Evolutionary conservation across 305 asterid genomes (phyloP).

Genomic region (Coffea humblotiana): DNA sequence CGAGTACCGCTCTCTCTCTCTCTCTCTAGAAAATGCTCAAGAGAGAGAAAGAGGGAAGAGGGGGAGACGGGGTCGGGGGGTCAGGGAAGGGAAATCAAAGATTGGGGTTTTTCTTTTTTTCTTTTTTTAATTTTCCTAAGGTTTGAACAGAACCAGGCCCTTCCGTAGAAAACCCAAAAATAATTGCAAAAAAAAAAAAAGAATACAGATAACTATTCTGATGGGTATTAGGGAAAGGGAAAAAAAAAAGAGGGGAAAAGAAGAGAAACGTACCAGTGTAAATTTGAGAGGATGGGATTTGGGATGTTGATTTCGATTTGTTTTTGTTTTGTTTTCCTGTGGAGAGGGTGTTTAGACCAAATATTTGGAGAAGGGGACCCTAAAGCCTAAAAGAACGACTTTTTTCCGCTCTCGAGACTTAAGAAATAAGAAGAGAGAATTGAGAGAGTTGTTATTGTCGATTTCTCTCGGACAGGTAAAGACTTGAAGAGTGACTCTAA

Average conservation of each 20-base stretch:
- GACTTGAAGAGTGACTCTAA: neutral
- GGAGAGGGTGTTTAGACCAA: neutral
- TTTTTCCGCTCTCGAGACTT: neutral
- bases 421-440: too few relatives aligned
- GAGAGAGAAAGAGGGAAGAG: neutral
- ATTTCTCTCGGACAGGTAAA: neutral
- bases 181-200: neutral
- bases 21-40: constrained; percentile 4
- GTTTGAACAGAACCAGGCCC: constrained; percentile 12
- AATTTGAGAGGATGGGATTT: constrained; percentile 4
- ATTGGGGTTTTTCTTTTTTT: neutral
- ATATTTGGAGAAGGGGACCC: constrained; percentile 3
- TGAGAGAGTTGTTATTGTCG: neutral
- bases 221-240: neutral
- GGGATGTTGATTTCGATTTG: neutral
- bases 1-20: constrained; percentile 14
- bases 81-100: neutral
- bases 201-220: neutral
- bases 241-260: neutral
- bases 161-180: neutral
- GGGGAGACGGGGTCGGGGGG: neutral
- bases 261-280: constrained; percentile 8
- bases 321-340: neutral
- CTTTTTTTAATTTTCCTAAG: neutral
- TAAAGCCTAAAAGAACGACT: neutral